These are phyloP conservation scores for Vaucheria bursata DNA, from an alignment of 352 stramenopile genomes.

Conservation along the genomic window DNA sequence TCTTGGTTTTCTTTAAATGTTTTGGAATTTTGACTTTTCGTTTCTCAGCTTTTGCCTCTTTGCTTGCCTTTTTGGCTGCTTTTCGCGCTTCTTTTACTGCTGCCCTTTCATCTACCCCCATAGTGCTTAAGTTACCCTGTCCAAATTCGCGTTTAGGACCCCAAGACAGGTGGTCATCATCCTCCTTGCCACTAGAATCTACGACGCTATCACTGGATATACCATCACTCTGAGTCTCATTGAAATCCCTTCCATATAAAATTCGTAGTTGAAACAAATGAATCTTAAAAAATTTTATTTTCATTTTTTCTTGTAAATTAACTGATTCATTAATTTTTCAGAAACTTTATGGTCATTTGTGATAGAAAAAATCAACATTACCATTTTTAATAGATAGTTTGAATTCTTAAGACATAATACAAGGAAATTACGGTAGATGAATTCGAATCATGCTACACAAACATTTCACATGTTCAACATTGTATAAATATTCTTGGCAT, in stretches of 20 bases:
- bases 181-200: slow-evolving; percentile 61
- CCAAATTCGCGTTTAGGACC: slow-evolving; percentile 53
- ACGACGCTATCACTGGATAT: slow-evolving; percentile 52
- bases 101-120: slow-evolving; percentile 48
- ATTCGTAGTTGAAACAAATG: neutral
- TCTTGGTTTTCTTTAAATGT: slow-evolving; percentile 94
- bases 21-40: slow-evolving; percentile 96
- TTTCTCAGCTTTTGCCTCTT: slow-evolving; percentile 81
- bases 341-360: no score
- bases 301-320: slow-evolving; percentile 45
- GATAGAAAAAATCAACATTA: no score
- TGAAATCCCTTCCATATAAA: neutral
- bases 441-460: no score
- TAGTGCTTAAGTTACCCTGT: slow-evolving; percentile 53
- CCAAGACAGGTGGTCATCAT: slow-evolving; percentile 55
- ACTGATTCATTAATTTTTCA: no score
- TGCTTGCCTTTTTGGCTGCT: slow-evolving; percentile 87
- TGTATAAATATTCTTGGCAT: no score
- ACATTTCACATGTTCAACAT: no score
- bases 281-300: neutral
- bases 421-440: no score
- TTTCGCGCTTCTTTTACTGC: slow-evolving; percentile 76
- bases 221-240: no score
- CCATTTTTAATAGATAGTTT: no score
- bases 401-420: no score